These are phyloP conservation scores for Globisporangium nunn DNA, from an alignment of 352 stramenopile species.

Conservation along the genomic window DNA sequence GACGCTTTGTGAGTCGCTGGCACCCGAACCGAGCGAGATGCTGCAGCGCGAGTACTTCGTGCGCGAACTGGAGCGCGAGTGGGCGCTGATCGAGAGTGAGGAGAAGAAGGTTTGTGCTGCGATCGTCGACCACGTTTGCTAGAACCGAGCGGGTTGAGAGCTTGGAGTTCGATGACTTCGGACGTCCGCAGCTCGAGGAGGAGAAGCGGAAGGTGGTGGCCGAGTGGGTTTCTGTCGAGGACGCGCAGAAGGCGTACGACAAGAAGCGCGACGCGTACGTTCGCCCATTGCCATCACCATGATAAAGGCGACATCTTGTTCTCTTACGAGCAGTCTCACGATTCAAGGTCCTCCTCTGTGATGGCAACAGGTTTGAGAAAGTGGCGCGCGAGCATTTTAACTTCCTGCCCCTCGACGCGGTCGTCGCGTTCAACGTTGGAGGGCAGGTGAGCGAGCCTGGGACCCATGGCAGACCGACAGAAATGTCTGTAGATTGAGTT, in stretches of 20 bases:
- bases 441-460: slow-evolving; percentile 24
- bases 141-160: background rate
- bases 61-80: slow-evolving; percentile 57
- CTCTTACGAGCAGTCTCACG: background rate
- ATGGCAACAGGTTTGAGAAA: slow-evolving; percentile 46
- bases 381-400: slow-evolving; percentile 39
- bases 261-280: slow-evolving; percentile 50
- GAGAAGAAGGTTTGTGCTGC: slow-evolving; percentile 44
- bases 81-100: slow-evolving; percentile 41
- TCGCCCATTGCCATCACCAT: background rate
- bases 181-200: slow-evolving; percentile 33
- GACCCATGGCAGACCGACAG: background rate
- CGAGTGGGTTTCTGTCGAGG: slow-evolving; percentile 63
- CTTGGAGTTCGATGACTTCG: background rate
- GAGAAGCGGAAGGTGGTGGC: slow-evolving; percentile 72
- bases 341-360: background rate
- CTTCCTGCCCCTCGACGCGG: slow-evolving; percentile 38
- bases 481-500: no score
- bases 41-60: slow-evolving; percentile 44
- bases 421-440: slow-evolving; percentile 69
- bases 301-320: no score
- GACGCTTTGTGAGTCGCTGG: background rate
- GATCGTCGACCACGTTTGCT: background rate
- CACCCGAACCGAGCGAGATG: slow-evolving; percentile 10
- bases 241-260: slow-evolving; percentile 57